Evolutionary conservation across 352 stramenopile species (phyloP).

Genomic region (Chrysophaeum taylorii): DNA sequence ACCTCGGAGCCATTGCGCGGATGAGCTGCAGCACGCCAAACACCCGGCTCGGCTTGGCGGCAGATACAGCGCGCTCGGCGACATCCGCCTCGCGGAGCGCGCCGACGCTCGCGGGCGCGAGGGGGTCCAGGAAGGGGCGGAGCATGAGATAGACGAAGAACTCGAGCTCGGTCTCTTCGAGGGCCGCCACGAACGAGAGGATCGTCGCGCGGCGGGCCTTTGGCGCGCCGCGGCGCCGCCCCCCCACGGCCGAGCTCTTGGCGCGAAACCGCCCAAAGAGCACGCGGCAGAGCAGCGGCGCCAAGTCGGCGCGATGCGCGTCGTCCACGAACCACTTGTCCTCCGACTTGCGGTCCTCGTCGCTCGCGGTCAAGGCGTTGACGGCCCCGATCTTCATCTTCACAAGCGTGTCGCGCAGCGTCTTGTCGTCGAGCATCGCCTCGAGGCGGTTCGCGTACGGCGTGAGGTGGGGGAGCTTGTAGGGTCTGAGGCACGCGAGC

Average conservation of each 20-base stretch:
- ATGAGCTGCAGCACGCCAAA: neutral
- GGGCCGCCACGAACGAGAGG: constrained; percentile 66
- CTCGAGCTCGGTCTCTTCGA: constrained; percentile 57
- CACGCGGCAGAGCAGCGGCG: constrained; percentile 70
- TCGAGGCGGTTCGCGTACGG: constrained; percentile 35
- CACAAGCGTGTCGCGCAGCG: constrained; percentile 74
- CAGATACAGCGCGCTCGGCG: neutral
- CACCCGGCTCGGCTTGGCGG: neutral
- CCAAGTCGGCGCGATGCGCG: constrained; percentile 59
- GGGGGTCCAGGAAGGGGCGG: constrained; percentile 59
- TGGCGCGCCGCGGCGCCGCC: constrained; percentile 65
- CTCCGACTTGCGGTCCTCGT: no score
- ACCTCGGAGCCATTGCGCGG: neutral
- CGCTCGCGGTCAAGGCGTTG: neutral
- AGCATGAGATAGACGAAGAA: constrained; percentile 75
- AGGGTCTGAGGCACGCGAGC: neutral
- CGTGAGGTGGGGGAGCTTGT: neutral
- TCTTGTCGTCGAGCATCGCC: constrained; percentile 57
- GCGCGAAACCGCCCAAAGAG: constrained; percentile 77
- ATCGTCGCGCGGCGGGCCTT: constrained; percentile 68
- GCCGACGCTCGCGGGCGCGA: constrained; percentile 19
- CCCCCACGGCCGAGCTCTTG: constrained; percentile 47
- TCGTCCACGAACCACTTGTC: constrained; percentile 54
- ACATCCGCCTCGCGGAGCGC: neutral
- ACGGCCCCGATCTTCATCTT: constrained; percentile 48